phyloP scores from a whole-genome alignment of 176 grass and related monocot genomes.

The Olyra latifolia region DNA sequence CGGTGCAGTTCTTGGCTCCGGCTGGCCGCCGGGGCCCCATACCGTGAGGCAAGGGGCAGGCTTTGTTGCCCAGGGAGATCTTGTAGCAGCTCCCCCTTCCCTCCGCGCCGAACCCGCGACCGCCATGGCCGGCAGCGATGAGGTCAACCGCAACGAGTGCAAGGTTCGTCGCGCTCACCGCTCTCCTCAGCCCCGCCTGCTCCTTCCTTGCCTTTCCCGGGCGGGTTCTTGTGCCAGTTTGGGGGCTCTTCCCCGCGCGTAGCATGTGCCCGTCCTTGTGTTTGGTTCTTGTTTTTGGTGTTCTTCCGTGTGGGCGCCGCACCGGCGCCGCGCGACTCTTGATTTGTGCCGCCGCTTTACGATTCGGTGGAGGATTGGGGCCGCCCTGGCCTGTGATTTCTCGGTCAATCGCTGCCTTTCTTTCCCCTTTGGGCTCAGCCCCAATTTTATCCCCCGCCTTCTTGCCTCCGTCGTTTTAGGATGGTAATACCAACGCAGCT shows the following conservation, averaged over 20 bases:
- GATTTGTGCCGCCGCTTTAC: conserved; percentile 43
- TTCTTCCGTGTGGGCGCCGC: conserved; percentile 36
- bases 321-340: conserved; percentile 3
- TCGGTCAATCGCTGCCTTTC: conserved; percentile 51
- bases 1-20: conserved; percentile 5
- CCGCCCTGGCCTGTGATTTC: conserved; percentile 39
- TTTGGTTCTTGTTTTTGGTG: conserved; percentile 8
- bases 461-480: conserved; percentile 37
- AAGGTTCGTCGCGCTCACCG: conserved; percentile 45
- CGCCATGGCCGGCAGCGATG: conserved; percentile 96
- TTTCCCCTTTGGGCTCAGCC: conserved; percentile 57
- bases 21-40: background rate
- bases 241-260: background rate
- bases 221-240: background rate
- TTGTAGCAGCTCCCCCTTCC: background rate
- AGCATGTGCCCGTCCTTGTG: conserved; percentile 26
- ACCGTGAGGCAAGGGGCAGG: conserved; percentile 33
- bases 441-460: conserved; percentile 46
- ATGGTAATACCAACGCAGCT: conserved; percentile 30
- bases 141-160: conserved; percentile 98
- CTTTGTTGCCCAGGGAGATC: conserved; percentile 29
- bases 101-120: background rate
- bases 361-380: conserved; percentile 40
- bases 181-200: background rate
- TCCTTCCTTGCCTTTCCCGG: no score